Conservation (phyloP, 805 yeast genomes). For the Tetrapisispora pingtungensis region DNA sequence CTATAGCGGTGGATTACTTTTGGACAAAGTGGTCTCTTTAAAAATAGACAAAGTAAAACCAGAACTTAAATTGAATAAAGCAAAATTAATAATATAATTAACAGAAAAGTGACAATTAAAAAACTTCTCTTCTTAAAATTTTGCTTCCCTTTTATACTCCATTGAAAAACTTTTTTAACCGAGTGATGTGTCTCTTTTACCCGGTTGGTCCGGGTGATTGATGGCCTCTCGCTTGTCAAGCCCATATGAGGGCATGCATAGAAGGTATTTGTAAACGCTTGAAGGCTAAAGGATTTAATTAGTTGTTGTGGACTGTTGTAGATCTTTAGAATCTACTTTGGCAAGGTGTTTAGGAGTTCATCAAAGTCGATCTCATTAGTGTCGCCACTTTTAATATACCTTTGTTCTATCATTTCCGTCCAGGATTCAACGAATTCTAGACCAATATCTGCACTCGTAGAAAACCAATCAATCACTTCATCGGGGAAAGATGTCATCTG, state of each 20-base stretch:
- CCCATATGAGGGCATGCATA: too few relatives aligned
- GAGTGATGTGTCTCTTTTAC: too few relatives aligned
- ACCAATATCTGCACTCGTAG: slow-evolving; percentile 41
- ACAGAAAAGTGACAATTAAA: neutral
- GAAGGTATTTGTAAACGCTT: too few relatives aligned
- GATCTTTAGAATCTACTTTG: too few relatives aligned
- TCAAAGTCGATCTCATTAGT: neutral
- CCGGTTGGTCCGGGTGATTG: too few relatives aligned
- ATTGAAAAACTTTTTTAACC: too few relatives aligned
- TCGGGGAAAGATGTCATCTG: slow-evolving; percentile 8
- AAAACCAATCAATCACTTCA: slow-evolving; percentile 42
- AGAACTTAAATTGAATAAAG: slow-evolving; percentile 4
- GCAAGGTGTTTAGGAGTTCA: neutral
- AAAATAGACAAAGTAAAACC: slow-evolving; percentile 19
- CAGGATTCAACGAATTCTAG: slow-evolving; percentile 62
- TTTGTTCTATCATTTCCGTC: slow-evolving; percentile 71
- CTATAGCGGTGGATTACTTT: slow-evolving; percentile 56
- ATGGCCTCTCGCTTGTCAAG: too few relatives aligned
- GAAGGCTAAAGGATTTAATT: too few relatives aligned
- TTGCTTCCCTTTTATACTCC: slow-evolving; percentile 2
- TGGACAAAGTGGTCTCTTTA: slow-evolving; percentile 46
- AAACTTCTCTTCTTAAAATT: neutral
- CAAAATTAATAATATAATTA: too few relatives aligned
- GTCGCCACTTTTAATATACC: slow-evolving; percentile 28
- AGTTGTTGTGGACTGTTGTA: too few relatives aligned